Percentiles rank a stretch among this genome's conserved stretches.
These are phyloP conservation scores for Podaxis sp. DNA, from an alignment of 768 basidiomycete species.

Conservation along the genomic window DNA sequence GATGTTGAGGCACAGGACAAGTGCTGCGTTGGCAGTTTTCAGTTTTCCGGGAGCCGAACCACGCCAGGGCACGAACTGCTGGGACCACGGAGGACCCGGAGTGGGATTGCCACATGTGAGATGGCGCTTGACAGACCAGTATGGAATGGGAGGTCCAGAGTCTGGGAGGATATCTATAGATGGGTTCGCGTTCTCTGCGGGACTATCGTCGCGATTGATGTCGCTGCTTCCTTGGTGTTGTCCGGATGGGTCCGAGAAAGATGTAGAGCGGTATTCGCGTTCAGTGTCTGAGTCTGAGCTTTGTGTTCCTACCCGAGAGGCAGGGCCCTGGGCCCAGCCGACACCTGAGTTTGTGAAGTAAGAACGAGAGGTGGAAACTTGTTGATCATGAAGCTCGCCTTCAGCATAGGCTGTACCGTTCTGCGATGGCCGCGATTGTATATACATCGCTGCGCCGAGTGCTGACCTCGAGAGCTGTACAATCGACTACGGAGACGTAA, in stretches of 20 bases:
- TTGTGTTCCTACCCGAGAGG: slow-evolving; percentile 16
- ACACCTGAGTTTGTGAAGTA: background rate
- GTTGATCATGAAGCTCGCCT: slow-evolving; percentile 5
- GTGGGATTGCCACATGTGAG: slow-evolving; percentile 85
- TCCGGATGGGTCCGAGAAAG: slow-evolving; percentile 47
- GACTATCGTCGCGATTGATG: slow-evolving; percentile 23
- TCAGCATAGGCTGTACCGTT: slow-evolving; percentile 9
- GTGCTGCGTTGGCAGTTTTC: slow-evolving; percentile 84
- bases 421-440: slow-evolving; percentile 6
- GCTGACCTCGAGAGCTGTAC: background rate
- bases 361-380: background rate
- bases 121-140: slow-evolving; percentile 88
- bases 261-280: slow-evolving; percentile 42
- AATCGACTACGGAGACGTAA: background rate
- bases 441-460: background rate
- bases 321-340: background rate
- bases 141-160: slow-evolving; percentile 62
- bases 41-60: slow-evolving; percentile 76
- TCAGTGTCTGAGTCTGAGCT: slow-evolving; percentile 55
- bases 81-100: slow-evolving; percentile 60
- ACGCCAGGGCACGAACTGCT: slow-evolving; percentile 75
- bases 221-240: slow-evolving; percentile 28
- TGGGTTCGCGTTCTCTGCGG: slow-evolving; percentile 33
- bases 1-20: slow-evolving; percentile 93
- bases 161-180: slow-evolving; percentile 46